phyloP scores from a whole-genome alignment of 2,329 filamentous ascomycete genomes.

The Fusarium albidum region DNA sequence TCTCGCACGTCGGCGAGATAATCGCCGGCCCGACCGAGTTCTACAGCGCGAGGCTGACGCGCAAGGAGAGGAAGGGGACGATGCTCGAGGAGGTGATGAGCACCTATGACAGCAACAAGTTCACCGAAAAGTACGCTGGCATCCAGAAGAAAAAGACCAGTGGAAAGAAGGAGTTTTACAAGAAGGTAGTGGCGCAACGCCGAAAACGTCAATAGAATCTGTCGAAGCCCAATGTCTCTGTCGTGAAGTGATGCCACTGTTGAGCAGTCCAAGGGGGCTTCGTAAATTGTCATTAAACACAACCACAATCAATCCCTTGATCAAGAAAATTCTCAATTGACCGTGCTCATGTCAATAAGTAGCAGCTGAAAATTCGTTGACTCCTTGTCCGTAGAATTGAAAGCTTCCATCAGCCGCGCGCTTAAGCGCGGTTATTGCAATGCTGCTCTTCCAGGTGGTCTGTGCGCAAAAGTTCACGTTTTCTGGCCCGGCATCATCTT shows the following conservation, averaged over 20 bases:
- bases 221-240: not conserved
- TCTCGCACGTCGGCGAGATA: slow-evolving; percentile 87
- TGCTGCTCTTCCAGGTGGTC: slow-evolving; percentile 17
- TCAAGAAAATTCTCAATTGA: too few relatives aligned
- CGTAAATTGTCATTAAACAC: too few relatives aligned
- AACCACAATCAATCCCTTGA: too few relatives aligned
- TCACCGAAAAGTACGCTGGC: slow-evolving; percentile 87
- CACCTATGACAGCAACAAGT: slow-evolving; percentile 64
- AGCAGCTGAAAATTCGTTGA: not conserved
- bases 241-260: not conserved
- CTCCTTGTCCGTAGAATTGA: not conserved
- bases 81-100: slow-evolving; percentile 83
- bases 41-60: slow-evolving; percentile 80
- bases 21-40: slow-evolving; percentile 90
- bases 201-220: slow-evolving; percentile 40
- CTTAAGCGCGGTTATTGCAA: slow-evolving; percentile 10
- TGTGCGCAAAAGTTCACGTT: slow-evolving; percentile 32
- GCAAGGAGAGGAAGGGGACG: slow-evolving; percentile 87
- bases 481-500: slow-evolving; percentile 23
- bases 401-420: slow-evolving; percentile 5
- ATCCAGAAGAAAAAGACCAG: slow-evolving; percentile 85
- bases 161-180: slow-evolving; percentile 91
- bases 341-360: too few relatives aligned
- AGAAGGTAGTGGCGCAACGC: slow-evolving; percentile 68
- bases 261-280: too few relatives aligned